Percentiles rank a stretch among this genome's conserved stretches.
Conservation (phyloP, 345 rosid species). For the Eucalyptus sp. region DNA sequence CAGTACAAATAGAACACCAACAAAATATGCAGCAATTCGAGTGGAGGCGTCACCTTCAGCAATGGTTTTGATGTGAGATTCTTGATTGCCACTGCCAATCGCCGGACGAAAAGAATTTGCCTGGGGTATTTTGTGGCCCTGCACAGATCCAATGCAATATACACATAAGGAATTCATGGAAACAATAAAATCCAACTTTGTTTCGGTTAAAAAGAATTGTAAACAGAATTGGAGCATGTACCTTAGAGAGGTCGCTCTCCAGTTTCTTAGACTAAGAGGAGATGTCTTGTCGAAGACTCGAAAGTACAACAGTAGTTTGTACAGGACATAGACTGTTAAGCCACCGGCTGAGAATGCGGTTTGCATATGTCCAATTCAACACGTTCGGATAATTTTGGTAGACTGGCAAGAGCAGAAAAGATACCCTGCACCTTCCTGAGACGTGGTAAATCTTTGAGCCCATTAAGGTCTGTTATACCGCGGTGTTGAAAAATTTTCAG, state of each 20-base stretch:
- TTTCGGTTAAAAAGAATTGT: background rate
- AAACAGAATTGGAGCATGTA: background rate
- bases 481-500: background rate
- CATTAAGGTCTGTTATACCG: background rate
- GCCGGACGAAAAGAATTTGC: accelerated
- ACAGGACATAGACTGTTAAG: no score
- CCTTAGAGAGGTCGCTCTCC: background rate
- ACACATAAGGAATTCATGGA: background rate
- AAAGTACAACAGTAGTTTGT: no score
- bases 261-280: no score
- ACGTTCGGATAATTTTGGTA: no score
- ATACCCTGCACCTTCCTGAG: background rate
- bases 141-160: background rate
- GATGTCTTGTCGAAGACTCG: no score
- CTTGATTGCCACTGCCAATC: background rate
- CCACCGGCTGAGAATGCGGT: no score
- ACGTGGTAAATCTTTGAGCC: background rate
- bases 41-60: background rate
- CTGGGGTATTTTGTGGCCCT: background rate
- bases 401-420: no score
- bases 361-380: no score
- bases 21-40: background rate
- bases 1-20: background rate
- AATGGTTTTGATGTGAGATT: no score
- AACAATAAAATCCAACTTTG: background rate